Evolutionary conservation across 495 filamentous ascomycete species (phyloP).

Genomic region (Penicillium paxilli): DNA sequence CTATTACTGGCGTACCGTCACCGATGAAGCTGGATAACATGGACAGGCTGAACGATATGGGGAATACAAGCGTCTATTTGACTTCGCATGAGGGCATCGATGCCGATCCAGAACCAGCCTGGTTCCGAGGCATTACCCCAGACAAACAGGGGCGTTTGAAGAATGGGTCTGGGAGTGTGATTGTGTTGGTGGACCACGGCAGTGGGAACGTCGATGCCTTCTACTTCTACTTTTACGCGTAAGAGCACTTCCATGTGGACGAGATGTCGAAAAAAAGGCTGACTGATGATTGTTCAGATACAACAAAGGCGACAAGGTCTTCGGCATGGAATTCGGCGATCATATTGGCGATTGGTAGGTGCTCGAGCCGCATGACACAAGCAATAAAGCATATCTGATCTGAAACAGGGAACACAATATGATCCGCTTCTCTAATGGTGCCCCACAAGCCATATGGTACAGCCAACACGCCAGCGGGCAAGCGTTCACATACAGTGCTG

Average conservation of each 20-base stretch:
- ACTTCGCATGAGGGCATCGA: constrained; percentile 59
- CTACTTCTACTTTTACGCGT: constrained; percentile 71
- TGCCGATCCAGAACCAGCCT: constrained; percentile 47
- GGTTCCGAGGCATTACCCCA: constrained; percentile 52
- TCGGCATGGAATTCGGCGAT: constrained; percentile 55
- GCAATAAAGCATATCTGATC: not conserved
- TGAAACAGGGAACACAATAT: constrained; percentile 61
- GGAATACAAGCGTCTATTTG: constrained; percentile 55
- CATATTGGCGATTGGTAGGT: constrained; percentile 64
- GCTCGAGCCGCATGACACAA: not conserved
- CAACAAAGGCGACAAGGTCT: constrained; percentile 50
- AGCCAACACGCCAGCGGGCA: constrained; percentile 62
- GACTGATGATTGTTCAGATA: constrained; percentile 26
- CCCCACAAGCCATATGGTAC: constrained; percentile 60
- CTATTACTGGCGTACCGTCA: constrained; percentile 36
- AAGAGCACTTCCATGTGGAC: constrained; percentile 1
- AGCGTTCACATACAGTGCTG: constrained; percentile 59
- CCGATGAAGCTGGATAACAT: constrained; percentile 58
- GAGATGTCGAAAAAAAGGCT: not conserved
- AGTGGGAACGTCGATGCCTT: constrained; percentile 60
- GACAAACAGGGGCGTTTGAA: constrained; percentile 47
- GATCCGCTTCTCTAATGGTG: constrained; percentile 63
- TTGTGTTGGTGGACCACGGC: constrained; percentile 60
- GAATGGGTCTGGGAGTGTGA: constrained; percentile 44
- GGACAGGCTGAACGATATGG: constrained; percentile 49